Evolutionary conservation across 2,329 filamentous ascomycete species (phyloP).

Genomic region (Talaromyces funiculosus): DNA sequence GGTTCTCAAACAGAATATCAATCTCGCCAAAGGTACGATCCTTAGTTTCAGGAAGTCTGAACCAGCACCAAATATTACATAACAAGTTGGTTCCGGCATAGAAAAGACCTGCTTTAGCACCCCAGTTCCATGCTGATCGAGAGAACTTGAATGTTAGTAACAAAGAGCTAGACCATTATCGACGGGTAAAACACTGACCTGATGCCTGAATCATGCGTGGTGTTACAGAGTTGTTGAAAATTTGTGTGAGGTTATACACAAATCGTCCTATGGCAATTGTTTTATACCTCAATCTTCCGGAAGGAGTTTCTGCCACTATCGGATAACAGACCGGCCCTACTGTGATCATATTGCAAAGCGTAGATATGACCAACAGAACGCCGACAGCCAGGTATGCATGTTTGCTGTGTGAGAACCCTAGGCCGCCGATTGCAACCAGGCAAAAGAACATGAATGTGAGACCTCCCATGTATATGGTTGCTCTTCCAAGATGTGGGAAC

Average conservation of each 20-base stretch:
- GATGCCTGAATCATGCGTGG: constrained; percentile 93
- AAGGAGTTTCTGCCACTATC: constrained; percentile 50
- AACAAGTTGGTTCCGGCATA: constrained; percentile 75
- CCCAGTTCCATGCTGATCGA: constrained; percentile 70
- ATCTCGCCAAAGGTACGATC: constrained; percentile 81
- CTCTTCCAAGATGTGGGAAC: constrained; percentile 36
- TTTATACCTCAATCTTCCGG: constrained; percentile 48
- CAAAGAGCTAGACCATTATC: neutral
- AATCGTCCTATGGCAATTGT: constrained; percentile 48
- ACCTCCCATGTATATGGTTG: constrained; percentile 40
- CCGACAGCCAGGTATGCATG: constrained; percentile 29
- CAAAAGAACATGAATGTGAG: constrained; percentile 36
- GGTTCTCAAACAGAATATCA: constrained; percentile 74
- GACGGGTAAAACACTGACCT: constrained; percentile 22
- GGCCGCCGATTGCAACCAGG: constrained; percentile 31
- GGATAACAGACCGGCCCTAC: constrained; percentile 51
- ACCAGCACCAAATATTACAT: constrained; percentile 76
- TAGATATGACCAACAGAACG: constrained; percentile 47
- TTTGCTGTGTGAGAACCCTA: constrained; percentile 22
- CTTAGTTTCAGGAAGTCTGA: constrained; percentile 71
- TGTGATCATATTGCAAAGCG: constrained; percentile 50
- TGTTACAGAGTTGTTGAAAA: constrained; percentile 72
- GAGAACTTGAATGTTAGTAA: neutral
- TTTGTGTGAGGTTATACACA: constrained; percentile 63
- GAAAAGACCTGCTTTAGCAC: constrained; percentile 82